Base-by-base conservation (phyloP, 2,329 filamentous ascomycete species). In the Diplodia mutila region DNA sequence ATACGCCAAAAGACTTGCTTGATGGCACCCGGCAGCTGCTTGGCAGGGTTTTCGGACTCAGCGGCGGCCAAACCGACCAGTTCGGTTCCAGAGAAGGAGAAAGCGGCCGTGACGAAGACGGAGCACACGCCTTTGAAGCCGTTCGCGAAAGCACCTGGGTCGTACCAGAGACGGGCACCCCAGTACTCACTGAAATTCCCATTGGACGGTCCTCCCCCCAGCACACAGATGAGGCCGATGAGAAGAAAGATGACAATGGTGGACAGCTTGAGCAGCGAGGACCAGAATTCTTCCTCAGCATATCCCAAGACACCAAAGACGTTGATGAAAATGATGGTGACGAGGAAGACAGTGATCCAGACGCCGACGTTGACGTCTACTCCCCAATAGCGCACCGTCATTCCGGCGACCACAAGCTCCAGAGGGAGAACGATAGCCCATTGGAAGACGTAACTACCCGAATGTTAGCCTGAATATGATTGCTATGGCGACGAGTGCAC, bases 1-100 rank as follows among this genome's bases (percentile, higher is more conserved):
- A 97, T 97, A 74, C 94, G 90, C 93, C 94, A 97, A 80, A 97
- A 97, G 51, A 97, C 93, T 79, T 97, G 94, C 80, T 97, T 97
- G 75, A 96, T 89, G 27, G 94, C 94, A 0, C 90, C 94, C 0
- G 94, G 94, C 0, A 98, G 85, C 1, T 91, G 93, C 78, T 96
- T 93, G 69, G 91, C 86, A 4, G 91, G 91, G 74, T 93, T 93
- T 27, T 86, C 89, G 0, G 91, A 91, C 78, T 94, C 91, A 29
- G 91, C 91, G 4, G 91, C 91, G 9, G 91, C 90, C 9, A 94
- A 85, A 68, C 91, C 91, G 53, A 93, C 90, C 21, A 93, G 83
- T 76, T 94, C 91, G 1, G 90, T 93, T 29, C 91, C 91, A 1
- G 89, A 87, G 73, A 93, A 93, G 69, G 91, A 73, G 73, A 93